These are phyloP conservation scores for Coemansia sp. DNA, from an alignment of 192 early-diverging fungal genomes.

Conservation along the genomic window DNA sequence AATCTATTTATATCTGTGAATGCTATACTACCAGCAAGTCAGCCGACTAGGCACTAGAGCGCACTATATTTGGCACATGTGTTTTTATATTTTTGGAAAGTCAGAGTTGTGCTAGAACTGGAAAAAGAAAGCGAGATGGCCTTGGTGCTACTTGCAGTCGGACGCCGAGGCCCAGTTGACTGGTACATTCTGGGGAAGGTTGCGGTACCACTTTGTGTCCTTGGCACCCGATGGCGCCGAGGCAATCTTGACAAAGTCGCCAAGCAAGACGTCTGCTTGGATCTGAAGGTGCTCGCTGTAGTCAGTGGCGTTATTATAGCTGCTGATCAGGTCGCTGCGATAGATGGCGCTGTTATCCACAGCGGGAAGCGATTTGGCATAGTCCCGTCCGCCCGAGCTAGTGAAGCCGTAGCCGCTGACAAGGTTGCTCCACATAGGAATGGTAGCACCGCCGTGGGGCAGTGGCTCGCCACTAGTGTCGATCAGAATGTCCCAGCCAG, in stretches of 20 bases:
- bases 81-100: conserved; percentile 7
- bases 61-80: not conserved
- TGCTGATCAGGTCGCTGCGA: conserved; percentile 63
- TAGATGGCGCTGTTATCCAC: conserved; percentile 61
- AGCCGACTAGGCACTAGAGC: not conserved
- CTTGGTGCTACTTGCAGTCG: conserved; percentile 26
- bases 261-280: conserved; percentile 59
- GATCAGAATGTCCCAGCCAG: conserved; percentile 62
- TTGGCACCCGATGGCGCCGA: conserved; percentile 49
- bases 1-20: not conserved
- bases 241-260: conserved; percentile 51
- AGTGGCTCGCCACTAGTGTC: conserved; percentile 56
- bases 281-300: conserved; percentile 68
- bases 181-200: conserved; percentile 54
- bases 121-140: not conserved
- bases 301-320: conserved; percentile 64
- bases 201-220: conserved; percentile 69
- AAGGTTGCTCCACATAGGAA: conserved; percentile 47
- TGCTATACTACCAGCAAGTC: not conserved
- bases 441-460: conserved; percentile 56
- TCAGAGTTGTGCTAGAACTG: not conserved
- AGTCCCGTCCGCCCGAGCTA: not conserved
- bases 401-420: conserved; percentile 28
- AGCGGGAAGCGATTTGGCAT: conserved; percentile 43
- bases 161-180: conserved; percentile 55